Conservation (phyloP, 352 stramenopile genomes). For the Phytopythium litorale region DNA sequence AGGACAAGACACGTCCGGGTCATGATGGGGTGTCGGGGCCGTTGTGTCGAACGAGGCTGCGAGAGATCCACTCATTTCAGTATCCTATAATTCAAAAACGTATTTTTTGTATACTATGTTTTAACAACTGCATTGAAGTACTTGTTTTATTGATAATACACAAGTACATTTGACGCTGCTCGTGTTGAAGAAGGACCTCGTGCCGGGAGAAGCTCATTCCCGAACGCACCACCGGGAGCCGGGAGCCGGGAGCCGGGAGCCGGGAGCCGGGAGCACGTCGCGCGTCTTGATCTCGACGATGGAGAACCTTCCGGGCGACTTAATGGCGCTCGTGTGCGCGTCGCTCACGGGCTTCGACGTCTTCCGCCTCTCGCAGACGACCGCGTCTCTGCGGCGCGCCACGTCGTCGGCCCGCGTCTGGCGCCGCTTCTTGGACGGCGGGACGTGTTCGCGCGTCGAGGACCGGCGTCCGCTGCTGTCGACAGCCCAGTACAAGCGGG, state of each 20-base stretch:
- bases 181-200: neutral
- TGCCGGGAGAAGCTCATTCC: neutral
- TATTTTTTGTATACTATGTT: neutral
- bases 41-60: no score
- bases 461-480: neutral
- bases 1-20: no score
- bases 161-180: neutral
- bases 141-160: neutral
- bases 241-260: no score
- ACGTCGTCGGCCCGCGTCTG: neutral
- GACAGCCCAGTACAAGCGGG: neutral
- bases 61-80: neutral
- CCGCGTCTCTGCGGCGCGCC: neutral
- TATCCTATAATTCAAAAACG: neutral
- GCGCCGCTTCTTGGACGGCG: slow-evolving; percentile 2
- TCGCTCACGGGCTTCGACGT: slow-evolving; percentile 5
- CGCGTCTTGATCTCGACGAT: neutral
- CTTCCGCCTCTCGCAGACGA: slow-evolving; percentile 6
- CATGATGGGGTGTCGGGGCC: no score
- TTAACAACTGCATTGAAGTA: slow-evolving; percentile 1
- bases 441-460: neutral
- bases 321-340: neutral
- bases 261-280: neutral
- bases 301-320: slow-evolving; percentile 1
- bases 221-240: neutral